phyloP scores from a whole-genome alignment of 148 eudicot species.

The Vaccinium macrocarpon region DNA sequence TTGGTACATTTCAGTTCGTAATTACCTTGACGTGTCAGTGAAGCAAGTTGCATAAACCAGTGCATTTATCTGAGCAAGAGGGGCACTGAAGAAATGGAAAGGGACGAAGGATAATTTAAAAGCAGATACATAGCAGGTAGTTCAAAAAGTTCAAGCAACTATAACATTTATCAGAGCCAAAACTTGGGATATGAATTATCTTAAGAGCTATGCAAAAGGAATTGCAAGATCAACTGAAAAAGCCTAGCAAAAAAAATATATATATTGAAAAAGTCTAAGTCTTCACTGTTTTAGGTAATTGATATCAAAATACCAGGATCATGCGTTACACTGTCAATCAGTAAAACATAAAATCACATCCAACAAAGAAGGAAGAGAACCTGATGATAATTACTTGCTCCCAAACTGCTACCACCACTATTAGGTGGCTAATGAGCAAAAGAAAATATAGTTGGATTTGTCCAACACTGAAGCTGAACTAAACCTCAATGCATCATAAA shows the following conservation, averaged over 20 bases:
- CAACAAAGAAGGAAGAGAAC: neutral
- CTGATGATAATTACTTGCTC: neutral
- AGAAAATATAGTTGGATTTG: neutral
- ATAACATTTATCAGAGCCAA: neutral
- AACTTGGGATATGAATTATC: neutral
- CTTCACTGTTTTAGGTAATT: neutral
- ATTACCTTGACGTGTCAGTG: slow-evolving; percentile 80
- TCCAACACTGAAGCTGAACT: neutral
- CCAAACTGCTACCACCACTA: neutral
- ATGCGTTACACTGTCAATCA: neutral
- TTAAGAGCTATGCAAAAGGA: neutral
- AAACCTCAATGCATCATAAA: neutral
- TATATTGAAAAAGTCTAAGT: neutral
- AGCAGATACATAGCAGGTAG: neutral
- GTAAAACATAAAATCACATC: neutral
- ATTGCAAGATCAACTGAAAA: neutral
- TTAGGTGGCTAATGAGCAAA: neutral
- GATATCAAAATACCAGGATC: neutral
- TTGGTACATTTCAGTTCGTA: neutral
- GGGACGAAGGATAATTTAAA: neutral
- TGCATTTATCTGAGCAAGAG: slow-evolving; percentile 82
- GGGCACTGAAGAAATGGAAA: slow-evolving; percentile 46
- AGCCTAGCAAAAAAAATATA: neutral
- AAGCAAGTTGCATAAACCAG: slow-evolving; percentile 80
- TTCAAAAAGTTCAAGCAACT: slow-evolving; percentile 6